Base-by-base conservation (phyloP, 2,329 filamentous ascomycete genomes). In the Talaromyces sp. region DNA sequence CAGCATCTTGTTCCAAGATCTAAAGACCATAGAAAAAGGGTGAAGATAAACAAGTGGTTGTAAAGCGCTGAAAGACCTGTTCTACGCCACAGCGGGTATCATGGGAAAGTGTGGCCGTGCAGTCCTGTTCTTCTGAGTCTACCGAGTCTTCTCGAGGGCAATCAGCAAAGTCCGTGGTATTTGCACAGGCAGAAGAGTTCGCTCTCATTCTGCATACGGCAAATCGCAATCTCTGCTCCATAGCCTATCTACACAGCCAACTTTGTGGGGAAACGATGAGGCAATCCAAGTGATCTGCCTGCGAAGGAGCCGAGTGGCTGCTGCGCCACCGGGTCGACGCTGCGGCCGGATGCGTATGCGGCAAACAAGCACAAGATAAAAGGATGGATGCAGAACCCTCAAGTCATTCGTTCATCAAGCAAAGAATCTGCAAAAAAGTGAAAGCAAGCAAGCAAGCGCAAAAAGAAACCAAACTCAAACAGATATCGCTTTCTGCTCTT, bases 191-290 rank as follows among this genome's bases (percentile, higher is more conserved):
- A 39, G 19, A 56, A 37, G 52, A 8, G 17, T 56, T 25, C n/a
- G n/a, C 33, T 39, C 33, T 33, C 6, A 17, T 56, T 37, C 33
- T 22, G n/a, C 33, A 37, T 22, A 22, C 2, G 33, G 33, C 31
- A 37, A 56, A 11, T 37, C 31, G 50, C 11, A 54, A 19, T 54
- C 52, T 17, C 11, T 39, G 15, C 25, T 31, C 22, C 41, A 17
- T 43, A 19, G n/a, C 15, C 27, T 22, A 35, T 19, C 13, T 59
- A 60, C 62, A 64, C 62, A 65, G 63, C 63, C 63, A 59, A 43
- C 7, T 60, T 65, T 65, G 63, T 56, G 63, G 63, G 58, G 62
- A 41, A 31, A 35, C 7, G 52, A 31, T 57, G 37, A 58, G 41
- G 17, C 54, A 19, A 41, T 39, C 33, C 33, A 22, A 37, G 31